These are phyloP conservation scores for Oleoguttula mirabilis DNA, from an alignment of 495 filamentous ascomycete species.

Conservation along the genomic window DNA sequence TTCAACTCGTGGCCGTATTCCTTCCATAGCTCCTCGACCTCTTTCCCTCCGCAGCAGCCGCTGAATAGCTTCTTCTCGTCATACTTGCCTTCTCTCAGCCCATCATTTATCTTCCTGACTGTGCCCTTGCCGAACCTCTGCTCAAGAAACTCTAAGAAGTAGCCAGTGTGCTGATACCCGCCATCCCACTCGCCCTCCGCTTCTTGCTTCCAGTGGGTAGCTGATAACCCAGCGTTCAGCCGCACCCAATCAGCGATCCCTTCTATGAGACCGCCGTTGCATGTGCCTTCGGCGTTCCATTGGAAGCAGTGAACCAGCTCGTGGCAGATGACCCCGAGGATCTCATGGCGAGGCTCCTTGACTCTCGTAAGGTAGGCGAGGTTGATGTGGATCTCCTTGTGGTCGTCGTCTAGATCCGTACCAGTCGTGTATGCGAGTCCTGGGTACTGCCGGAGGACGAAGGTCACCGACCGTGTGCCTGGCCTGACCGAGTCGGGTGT, in stretches of 20 bases:
- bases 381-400: constrained; percentile 91
- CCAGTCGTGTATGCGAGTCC: constrained; percentile 87
- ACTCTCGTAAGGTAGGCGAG: constrained; percentile 54
- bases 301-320: constrained; percentile 97
- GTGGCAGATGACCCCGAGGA: constrained; percentile 74
- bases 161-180: constrained; percentile 87
- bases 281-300: constrained; percentile 50
- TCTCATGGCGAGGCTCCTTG: constrained; percentile 42
- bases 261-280: constrained; percentile 74
- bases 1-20: constrained; percentile 44
- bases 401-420: constrained; percentile 67
- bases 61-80: constrained; percentile 51
- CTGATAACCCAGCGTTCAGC: constrained; percentile 55
- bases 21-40: constrained; percentile 58
- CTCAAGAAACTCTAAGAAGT: constrained; percentile 72
- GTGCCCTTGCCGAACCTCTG: constrained; percentile 53
- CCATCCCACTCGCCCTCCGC: constrained; percentile 63
- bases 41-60: constrained; percentile 20
- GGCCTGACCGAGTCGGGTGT: constrained; percentile 34
- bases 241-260: constrained; percentile 93
- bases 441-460: constrained; percentile 65
- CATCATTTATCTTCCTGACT: constrained; percentile 62
- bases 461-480: constrained; percentile 64
- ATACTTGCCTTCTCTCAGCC: constrained; percentile 46
- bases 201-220: constrained; percentile 72